Base-by-base conservation (phyloP, 306 rosid species). In the Medicago ruthenica region DNA sequence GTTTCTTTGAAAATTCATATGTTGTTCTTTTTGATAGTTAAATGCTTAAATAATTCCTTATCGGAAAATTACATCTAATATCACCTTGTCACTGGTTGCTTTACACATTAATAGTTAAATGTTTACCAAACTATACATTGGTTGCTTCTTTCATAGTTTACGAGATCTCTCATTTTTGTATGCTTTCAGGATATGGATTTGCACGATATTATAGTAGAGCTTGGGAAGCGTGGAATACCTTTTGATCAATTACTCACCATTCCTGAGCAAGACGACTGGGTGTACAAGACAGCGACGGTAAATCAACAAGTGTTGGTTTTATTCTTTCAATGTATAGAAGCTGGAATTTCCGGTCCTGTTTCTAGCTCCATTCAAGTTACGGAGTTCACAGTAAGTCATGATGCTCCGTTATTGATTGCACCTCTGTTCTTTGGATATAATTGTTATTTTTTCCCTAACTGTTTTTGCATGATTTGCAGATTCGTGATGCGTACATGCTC, bases 231-330 rank as follows among this genome's bases (percentile, higher is more conserved):
- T 4, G 95, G 89, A 65, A 90, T 90, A 67, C 53, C 96, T 9
- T 92, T 95, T 20, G 96, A 92, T 81, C 86, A 88, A 76, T 84
- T 95, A 78, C 92, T 95, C 76, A 86, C 97, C 9, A 87, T 92
- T 86, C 98, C 98, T 8, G 97, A 95, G 80, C 85, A 89, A 88
- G 98, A 95, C 83, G 98, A 95, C 16, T 92, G 98, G 97, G 87
- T 83, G 6, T 94, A 94, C 83, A 94, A 96, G n/a, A n/a, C n/a
- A n/a, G n/a, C 37, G 97, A 94, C 81, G 97, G 98, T 40, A 94
- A 92, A 80, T 92, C 98, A 8, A 94, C 97, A 17, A 92, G 98
- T 59, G 97, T 95, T 40, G 88, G 96, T 72, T 95, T 95, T 61
- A 88, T 92, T 78, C 98, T 95, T 64, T 79, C 95, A 50, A 94